A percentile compares a stretch with the other conserved stretches of the same genome.
Conservation (phyloP, 2,329 filamentous ascomycete species). For the Kalmusia sp. region DNA sequence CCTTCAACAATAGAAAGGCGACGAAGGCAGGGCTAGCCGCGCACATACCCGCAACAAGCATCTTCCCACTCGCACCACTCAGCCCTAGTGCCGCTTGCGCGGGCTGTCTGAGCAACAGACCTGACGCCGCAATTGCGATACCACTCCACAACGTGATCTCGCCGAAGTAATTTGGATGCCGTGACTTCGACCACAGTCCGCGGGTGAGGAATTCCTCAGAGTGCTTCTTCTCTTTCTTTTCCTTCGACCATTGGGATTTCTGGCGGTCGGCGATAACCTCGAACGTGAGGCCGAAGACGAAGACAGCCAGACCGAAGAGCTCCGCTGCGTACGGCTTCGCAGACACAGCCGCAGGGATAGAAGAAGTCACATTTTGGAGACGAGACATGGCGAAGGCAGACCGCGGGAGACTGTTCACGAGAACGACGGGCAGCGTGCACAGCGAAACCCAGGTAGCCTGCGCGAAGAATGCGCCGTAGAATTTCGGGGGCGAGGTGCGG, state of each 20-base stretch:
- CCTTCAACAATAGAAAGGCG: constrained; percentile 67
- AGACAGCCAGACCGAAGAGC: constrained; percentile 64
- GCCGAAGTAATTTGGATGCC: constrained; percentile 77
- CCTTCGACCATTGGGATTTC: constrained; percentile 67
- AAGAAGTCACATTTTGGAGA: constrained; percentile 32
- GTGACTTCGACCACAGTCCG: constrained; percentile 67
- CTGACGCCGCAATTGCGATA: constrained; percentile 66
- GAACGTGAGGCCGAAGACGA: constrained; percentile 64
- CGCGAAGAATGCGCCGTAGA: constrained; percentile 62
- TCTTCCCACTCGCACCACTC: constrained; percentile 48
- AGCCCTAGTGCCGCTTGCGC: constrained; percentile 66
- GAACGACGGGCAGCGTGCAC: constrained; percentile 70
- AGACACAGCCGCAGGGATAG: constrained; percentile 54
- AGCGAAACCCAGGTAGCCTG: constrained; percentile 74
- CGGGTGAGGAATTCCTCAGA: constrained; percentile 70
- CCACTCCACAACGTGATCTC: constrained; percentile 74
- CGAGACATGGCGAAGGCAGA: constrained; percentile 49
- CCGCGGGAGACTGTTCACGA: constrained; percentile 67
- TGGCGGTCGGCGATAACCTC: constrained; percentile 70
- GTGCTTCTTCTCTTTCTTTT: constrained; percentile 70
- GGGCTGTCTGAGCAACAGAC: constrained; percentile 61
- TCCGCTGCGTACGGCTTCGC: constrained; percentile 57
- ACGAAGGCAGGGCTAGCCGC: constrained; percentile 70
- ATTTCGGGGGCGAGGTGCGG: constrained; percentile 59
- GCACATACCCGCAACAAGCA: constrained; percentile 58